Conservation (phyloP, 805 yeast species). For the Hanseniaspora lachancei region DNA sequence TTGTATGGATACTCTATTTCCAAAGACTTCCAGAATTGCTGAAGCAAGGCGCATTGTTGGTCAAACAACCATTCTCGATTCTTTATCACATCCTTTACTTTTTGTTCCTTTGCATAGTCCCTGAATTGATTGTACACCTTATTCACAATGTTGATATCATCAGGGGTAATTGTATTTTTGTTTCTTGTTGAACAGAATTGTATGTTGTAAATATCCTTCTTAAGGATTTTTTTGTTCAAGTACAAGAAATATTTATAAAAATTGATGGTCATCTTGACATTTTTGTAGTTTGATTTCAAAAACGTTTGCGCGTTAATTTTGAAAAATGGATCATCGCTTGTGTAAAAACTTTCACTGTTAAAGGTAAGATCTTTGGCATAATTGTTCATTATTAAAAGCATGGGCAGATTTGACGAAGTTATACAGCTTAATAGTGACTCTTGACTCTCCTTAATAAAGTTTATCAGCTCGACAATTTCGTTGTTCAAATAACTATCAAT, state of each 20-base stretch:
- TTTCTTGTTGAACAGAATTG: background rate
- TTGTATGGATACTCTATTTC: background rate
- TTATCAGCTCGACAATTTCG: background rate
- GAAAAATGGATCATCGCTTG: background rate
- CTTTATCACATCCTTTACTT: background rate
- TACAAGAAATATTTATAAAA: conserved; percentile 1
- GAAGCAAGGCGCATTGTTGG: background rate
- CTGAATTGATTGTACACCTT: background rate
- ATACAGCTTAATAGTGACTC: background rate
- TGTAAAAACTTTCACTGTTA: background rate
- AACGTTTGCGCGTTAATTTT: background rate
- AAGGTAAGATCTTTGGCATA: background rate
- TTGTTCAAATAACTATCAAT: background rate
- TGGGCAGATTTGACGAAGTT: background rate
- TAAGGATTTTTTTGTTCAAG: conserved; percentile 1
- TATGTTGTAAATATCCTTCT: background rate
- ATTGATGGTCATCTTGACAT: background rate
- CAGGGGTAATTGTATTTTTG: background rate
- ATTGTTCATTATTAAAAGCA: background rate
- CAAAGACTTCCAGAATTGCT: conserved; percentile 5
- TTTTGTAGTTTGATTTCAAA: conserved; percentile 2
- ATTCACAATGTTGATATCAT: background rate
- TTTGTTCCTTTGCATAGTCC: background rate
- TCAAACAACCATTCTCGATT: background rate
- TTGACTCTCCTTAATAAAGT: background rate